These are phyloP conservation scores for Ceratobasidium sp. DNA, from an alignment of 1,284 basidiomycete species.

Conservation along the genomic window DNA sequence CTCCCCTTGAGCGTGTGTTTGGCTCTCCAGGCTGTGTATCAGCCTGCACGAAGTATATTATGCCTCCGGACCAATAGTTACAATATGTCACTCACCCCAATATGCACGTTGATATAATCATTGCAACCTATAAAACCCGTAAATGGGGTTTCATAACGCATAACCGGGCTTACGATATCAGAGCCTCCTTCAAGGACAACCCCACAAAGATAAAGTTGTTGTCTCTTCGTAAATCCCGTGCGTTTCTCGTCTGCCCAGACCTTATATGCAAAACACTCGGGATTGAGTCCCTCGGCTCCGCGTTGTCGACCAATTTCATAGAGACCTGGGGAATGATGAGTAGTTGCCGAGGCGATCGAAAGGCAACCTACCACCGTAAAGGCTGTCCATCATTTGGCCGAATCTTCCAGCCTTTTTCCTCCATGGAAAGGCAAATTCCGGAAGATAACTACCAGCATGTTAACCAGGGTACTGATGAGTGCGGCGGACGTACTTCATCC, in stretches of 20 bases:
- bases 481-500: not conserved
- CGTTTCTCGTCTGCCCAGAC: not conserved
- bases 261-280: conserved; percentile 18
- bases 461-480: too few relatives aligned
- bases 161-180: conserved; percentile 7
- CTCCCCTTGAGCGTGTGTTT: not conserved
- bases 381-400: conserved; percentile 5
- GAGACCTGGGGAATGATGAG: not conserved
- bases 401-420: not conserved
- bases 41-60: not conserved
- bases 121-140: not conserved
- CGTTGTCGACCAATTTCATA: conserved; percentile 9
- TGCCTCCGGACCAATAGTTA: not conserved
- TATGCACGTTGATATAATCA: conserved; percentile 1
- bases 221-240: not conserved
- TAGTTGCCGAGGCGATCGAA: too few relatives aligned
- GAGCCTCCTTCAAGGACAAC: conserved; percentile 20
- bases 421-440: too few relatives aligned
- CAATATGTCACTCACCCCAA: not conserved
- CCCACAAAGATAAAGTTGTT: conserved; percentile 1
- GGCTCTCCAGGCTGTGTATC: not conserved
- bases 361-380: conserved; percentile 1
- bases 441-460: too few relatives aligned
- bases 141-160: not conserved
- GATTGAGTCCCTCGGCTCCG: not conserved